A percentile compares a stretch with the other conserved stretches of the same genome.
Evolutionary conservation across 441 rosid genomes (phyloP).

Genomic region (Jatropha podagrica): DNA sequence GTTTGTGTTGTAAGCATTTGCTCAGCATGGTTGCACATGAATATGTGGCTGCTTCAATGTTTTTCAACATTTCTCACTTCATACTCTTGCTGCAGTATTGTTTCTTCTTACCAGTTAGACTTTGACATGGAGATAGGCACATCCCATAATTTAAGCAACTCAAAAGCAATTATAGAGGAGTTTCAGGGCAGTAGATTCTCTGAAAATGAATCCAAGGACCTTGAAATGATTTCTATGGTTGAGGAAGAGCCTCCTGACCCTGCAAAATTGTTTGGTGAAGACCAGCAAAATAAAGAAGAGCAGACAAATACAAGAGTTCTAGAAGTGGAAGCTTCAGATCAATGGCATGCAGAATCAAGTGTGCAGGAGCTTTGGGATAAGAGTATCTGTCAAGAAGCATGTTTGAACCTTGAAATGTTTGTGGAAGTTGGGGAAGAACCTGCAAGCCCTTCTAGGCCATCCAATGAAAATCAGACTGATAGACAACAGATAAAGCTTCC

Average conservation of each 20-base stretch:
- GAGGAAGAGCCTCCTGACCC: constrained; percentile 26
- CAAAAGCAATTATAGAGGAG: constrained; percentile 34
- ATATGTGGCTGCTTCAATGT: not conserved
- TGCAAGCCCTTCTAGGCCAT: constrained; percentile 22
- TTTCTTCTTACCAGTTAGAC: constrained; percentile 30
- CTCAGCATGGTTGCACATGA: not conserved
- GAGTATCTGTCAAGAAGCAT: constrained; percentile 30
- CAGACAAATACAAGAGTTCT: constrained; percentile 9
- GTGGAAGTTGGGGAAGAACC: constrained; percentile 34
- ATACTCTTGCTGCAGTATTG: constrained; percentile 34
- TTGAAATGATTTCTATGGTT: constrained; percentile 17
- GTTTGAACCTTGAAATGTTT: constrained; percentile 25
- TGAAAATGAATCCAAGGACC: constrained; percentile 17
- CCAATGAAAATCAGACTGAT: constrained; percentile 25
- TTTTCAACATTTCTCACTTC: constrained; percentile 7
- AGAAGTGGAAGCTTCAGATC: constrained; percentile 22
- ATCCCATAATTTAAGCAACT: constrained; percentile 16
- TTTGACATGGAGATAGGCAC: constrained; percentile 27
- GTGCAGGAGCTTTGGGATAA: constrained; percentile 33
- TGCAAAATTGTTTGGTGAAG: constrained; percentile 19
- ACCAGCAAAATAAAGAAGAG: constrained; percentile 23
- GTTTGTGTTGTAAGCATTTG: not conserved
- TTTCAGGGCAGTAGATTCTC: constrained; percentile 24
- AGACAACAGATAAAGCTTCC: constrained; percentile 29
- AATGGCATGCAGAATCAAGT: constrained; percentile 29